phyloP scores from a whole-genome alignment of 352 stramenopile genomes.

The Phytophthora capsici region DNA sequence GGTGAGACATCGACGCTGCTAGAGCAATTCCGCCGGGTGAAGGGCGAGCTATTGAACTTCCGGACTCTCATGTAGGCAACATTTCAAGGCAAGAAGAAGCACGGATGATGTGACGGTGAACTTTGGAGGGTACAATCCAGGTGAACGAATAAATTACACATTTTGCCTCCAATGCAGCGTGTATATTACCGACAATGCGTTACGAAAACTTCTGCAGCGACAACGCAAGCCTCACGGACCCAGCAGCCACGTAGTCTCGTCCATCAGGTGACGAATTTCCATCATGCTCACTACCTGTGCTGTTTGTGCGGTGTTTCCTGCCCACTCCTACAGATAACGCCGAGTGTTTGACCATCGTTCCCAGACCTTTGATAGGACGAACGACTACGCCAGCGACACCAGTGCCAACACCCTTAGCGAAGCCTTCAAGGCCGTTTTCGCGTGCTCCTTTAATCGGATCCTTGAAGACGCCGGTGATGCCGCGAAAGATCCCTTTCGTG shows the following conservation, averaged over 20 bases:
- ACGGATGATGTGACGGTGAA: conserved; percentile 20
- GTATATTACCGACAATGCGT: conserved; percentile 5
- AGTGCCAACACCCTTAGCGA: conserved; percentile 74
- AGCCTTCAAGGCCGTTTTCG: conserved; percentile 71
- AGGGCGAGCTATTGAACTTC: conserved; percentile 77
- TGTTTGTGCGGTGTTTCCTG: conserved; percentile 46
- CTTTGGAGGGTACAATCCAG: conserved; percentile 20
- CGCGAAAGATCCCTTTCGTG: conserved; percentile 70
- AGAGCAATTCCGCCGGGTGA: conserved; percentile 78
- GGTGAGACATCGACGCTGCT: conserved; percentile 63
- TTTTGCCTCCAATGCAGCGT: conserved; percentile 36
- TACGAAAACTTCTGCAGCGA: conserved; percentile 66
- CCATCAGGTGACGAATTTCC: conserved; percentile 15
- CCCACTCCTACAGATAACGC: conserved; percentile 66
- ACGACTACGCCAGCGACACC: conserved; percentile 78
- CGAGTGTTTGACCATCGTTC: conserved; percentile 81
- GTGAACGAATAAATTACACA: conserved; percentile 66
- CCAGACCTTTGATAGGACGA: conserved; percentile 72
- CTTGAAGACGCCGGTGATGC: conserved; percentile 81
- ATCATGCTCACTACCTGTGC: conserved; percentile 43
- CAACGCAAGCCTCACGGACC: conserved; percentile 65
- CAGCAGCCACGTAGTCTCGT: conserved; percentile 57
- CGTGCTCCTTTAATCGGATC: conserved; percentile 81
- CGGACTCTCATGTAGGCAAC: conserved; percentile 67
- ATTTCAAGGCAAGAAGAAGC: conserved; percentile 11